phyloP scores from a whole-genome alignment of 202 grass and related monocot species.

The Musa balbisiana region DNA sequence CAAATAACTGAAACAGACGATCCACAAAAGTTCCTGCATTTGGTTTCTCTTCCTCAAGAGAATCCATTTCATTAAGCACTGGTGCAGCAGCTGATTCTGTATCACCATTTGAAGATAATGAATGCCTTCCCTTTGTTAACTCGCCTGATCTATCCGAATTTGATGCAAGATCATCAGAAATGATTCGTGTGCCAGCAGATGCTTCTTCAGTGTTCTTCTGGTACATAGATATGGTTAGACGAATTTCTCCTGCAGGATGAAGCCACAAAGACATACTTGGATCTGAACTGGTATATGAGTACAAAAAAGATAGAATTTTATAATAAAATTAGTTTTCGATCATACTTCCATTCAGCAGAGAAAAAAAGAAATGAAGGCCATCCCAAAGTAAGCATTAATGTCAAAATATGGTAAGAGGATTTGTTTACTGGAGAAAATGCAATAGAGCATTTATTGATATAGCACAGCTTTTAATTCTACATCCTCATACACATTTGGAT shows the following conservation, averaged over 20 bases:
- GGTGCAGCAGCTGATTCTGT: conserved; percentile 23
- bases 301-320: background rate
- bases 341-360: background rate
- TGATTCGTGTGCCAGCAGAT: conserved; percentile 14
- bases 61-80: background rate
- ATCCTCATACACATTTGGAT: too few species aligned
- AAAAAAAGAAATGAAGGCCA: background rate
- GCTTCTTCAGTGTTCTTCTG: conserved; percentile 51
- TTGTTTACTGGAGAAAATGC: too few species aligned
- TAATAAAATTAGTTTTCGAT: background rate
- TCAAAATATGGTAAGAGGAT: too few species aligned
- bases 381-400: too few species aligned
- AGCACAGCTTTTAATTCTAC: too few species aligned
- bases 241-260: conserved; percentile 58
- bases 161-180: conserved; percentile 62
- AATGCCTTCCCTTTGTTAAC: conserved; percentile 37
- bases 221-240: conserved; percentile 46
- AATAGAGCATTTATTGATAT: too few species aligned
- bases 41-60: conserved; percentile 9
- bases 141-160: conserved; percentile 87
- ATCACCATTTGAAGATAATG: conserved; percentile 31
- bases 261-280: background rate
- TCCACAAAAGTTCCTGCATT: conserved; percentile 9
- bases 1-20: conserved; percentile 1
- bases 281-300: background rate